Conservation (phyloP, 1,284 basidiomycete species). For the Agroathelia rolfsii region DNA sequence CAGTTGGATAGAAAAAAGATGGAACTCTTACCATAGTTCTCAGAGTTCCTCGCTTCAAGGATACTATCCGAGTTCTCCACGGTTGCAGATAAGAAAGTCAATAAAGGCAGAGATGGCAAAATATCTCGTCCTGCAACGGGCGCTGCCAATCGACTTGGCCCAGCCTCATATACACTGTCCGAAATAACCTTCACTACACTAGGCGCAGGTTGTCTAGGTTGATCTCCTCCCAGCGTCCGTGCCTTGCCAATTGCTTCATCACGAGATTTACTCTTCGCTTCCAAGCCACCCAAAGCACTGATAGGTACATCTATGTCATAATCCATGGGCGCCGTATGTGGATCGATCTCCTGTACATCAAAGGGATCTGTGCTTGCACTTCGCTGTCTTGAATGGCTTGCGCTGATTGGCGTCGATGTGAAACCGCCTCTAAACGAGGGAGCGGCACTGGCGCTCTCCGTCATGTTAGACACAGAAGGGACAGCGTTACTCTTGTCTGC, state of each 20-base stretch:
- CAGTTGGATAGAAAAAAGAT: slow-evolving; percentile 8
- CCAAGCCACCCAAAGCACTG: slow-evolving; percentile 31
- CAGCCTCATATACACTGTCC: slow-evolving; percentile 9
- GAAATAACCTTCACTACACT: slow-evolving; percentile 41
- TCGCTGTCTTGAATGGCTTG: slow-evolving; percentile 6
- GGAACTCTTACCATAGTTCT: slow-evolving; percentile 40
- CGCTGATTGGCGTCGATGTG: slow-evolving; percentile 6
- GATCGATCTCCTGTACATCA: slow-evolving; percentile 15
- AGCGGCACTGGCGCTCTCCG: slow-evolving; percentile 5
- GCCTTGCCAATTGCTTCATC: slow-evolving; percentile 33
- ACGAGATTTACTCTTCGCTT: slow-evolving; percentile 17
- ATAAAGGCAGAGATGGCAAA: slow-evolving; percentile 39
- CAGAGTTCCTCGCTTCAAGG: slow-evolving; percentile 75
- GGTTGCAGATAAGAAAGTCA: slow-evolving; percentile 47
- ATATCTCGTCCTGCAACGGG: slow-evolving; percentile 17
- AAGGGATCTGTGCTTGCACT: no score
- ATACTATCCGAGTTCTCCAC: slow-evolving; percentile 61
- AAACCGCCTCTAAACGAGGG: slow-evolving; percentile 3
- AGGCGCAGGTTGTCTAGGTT: slow-evolving; percentile 36
- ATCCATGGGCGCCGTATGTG: slow-evolving; percentile 21
- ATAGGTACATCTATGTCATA: slow-evolving; percentile 47
- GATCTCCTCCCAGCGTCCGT: slow-evolving; percentile 66
- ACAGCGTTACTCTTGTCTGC: no score
- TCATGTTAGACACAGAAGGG: slow-evolving; percentile 1
- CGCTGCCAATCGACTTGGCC: slow-evolving; percentile 8